Conservation (phyloP, 1,284 basidiomycete species). For the Ceratobasidium theobromae region DNA sequence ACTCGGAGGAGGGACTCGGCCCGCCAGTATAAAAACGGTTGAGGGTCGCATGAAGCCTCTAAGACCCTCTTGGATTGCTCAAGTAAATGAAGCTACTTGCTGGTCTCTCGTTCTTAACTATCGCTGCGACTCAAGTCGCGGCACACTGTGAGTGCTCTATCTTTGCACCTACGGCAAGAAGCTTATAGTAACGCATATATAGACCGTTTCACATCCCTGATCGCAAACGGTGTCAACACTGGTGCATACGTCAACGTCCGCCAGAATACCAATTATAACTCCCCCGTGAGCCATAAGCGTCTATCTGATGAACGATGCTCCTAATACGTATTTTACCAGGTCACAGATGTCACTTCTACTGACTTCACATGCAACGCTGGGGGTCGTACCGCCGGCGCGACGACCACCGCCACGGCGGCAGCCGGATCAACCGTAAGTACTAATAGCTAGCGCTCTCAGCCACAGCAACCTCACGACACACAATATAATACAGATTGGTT, state of each 20-base stretch:
- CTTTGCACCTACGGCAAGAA: background rate
- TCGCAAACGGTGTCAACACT: constrained; percentile 29
- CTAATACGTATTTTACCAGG: constrained; percentile 39
- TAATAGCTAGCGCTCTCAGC: constrained; percentile 38
- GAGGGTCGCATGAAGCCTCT: too few species aligned
- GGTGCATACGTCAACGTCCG: constrained; percentile 33
- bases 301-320: too few species aligned
- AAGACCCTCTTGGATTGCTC: too few species aligned
- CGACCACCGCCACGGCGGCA: constrained; percentile 48
- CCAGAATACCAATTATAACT: constrained; percentile 33
- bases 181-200: constrained; percentile 1
- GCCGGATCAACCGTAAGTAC: constrained; percentile 47
- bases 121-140: constrained; percentile 25
- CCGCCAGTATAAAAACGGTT: too few species aligned
- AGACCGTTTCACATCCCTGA: constrained; percentile 29
- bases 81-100: constrained; percentile 29
- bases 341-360: constrained; percentile 49
- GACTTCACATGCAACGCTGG: constrained; percentile 52
- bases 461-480: constrained; percentile 36
- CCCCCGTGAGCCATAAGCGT: constrained; percentile 17
- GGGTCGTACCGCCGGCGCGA: constrained; percentile 43
- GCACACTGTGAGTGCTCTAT: constrained; percentile 26
- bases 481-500: constrained; percentile 40
- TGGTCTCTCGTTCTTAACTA: constrained; percentile 1
- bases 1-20: too few species aligned